Percentiles rank a stretch among this genome's conserved stretches.
Evolutionary conservation across 2,329 filamentous ascomycete genomes (phyloP).

Genomic region (Penicillium crustosum): DNA sequence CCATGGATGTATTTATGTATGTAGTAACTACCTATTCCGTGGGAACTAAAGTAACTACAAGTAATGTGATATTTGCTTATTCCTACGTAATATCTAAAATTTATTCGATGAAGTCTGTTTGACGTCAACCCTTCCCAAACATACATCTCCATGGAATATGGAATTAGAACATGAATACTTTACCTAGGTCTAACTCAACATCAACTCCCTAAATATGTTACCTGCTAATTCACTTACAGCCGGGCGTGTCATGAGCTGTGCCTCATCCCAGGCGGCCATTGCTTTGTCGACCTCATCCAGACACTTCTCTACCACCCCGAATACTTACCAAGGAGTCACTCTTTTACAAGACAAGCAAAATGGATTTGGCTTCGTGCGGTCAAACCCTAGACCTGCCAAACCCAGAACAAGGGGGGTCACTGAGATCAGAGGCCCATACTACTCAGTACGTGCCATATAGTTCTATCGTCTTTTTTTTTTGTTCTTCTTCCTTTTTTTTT

Average conservation of each 20-base stretch:
- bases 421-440: constrained; percentile 58
- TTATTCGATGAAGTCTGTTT: constrained; percentile 18
- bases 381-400: constrained; percentile 51
- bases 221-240: constrained; percentile 1
- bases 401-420: constrained; percentile 53
- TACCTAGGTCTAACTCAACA: too few relatives aligned
- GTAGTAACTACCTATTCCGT: too few relatives aligned
- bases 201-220: constrained; percentile 10
- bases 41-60: too few relatives aligned
- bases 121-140: constrained; percentile 20
- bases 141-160: background rate
- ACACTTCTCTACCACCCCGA: constrained; percentile 21
- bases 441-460: constrained; percentile 41
- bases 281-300: constrained; percentile 10
- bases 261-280: constrained; percentile 11
- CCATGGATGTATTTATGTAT: too few relatives aligned
- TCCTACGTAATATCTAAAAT: background rate
- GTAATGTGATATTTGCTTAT: background rate
- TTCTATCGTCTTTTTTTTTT: background rate
- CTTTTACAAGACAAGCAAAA: constrained; percentile 52
- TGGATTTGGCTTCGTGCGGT: constrained; percentile 53
- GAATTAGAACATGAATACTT: background rate
- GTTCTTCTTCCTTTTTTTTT: fast-evolving
- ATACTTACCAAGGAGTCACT: constrained; percentile 23
- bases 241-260: constrained; percentile 3